phyloP scores from a whole-genome alignment of 2,329 filamentous ascomycete genomes.

The Paramyrothecium sp. region DNA sequence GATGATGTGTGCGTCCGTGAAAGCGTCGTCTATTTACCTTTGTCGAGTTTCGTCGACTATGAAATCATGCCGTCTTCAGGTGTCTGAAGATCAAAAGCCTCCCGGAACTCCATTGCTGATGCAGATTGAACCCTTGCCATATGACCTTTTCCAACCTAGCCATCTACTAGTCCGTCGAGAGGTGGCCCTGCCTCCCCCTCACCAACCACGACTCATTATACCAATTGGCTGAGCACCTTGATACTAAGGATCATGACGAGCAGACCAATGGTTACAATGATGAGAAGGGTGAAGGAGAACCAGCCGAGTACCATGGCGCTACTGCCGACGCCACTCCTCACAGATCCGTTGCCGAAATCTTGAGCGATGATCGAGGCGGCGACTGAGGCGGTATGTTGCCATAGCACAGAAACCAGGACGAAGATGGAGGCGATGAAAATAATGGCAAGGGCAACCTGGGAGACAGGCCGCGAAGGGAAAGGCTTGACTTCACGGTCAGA shows the following conservation, averaged over 20 bases:
- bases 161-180: neutral
- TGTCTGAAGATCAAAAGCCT: conserved; percentile 2
- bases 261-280: conserved; percentile 92
- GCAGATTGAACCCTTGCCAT: conserved; percentile 18
- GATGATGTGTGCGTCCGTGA: conserved; percentile 7
- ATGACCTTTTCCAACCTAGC: conserved; percentile 16
- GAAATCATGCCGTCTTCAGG: conserved; percentile 15
- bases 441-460: conserved; percentile 87
- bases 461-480: conserved; percentile 89
- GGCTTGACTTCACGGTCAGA: conserved; percentile 90
- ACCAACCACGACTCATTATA: conserved; percentile 16
- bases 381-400: conserved; percentile 95
- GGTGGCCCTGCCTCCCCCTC: conserved; percentile 4
- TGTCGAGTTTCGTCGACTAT: conserved; percentile 14
- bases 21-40: conserved; percentile 10
- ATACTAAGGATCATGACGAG: conserved; percentile 97
- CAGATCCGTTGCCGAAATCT: conserved; percentile 86
- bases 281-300: conserved; percentile 92
- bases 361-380: conserved; percentile 91
- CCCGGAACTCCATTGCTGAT: conserved; percentile 33
- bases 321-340: conserved; percentile 85
- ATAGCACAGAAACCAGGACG: conserved; percentile 72
- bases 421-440: conserved; percentile 79
- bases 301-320: conserved; percentile 96
- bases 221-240: conserved; percentile 67